Evolutionary conservation across 1,284 basidiomycete genomes (phyloP), one percentile per base, ranked within the genome.

Genomic region (Trichosporon asahii): DNA sequence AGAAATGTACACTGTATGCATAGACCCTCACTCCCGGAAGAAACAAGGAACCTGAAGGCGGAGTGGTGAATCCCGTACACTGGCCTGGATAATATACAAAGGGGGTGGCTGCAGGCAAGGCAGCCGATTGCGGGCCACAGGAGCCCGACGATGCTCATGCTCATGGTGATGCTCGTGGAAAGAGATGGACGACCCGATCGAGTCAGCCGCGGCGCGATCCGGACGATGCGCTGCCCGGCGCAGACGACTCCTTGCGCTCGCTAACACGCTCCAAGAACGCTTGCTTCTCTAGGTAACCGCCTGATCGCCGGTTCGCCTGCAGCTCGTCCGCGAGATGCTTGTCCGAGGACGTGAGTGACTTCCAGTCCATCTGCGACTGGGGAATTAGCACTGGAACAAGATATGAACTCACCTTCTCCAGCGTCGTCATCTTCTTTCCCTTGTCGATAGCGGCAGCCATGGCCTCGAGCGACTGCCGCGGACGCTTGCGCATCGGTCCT

Each of bases 381-480:
- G 27, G 67, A 4, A 27, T 61, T n/a, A 61, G 57, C 57, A 21
- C 6, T 1, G 2, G 8, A 49, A n/a, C 33, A 25, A 9, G 18
- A 40, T 8, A 2, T 2, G 8, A 11, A 68, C 77, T 29, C 31
- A 83, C 82, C 77, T 84, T 84, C 67, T 83, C 82, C 27, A 83
- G 70, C 8, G 82, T 84, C 4, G 81, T 82, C 80, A 84, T 82
- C 71, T 84, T 84, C 76, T 82, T 84, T 14, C 80, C 81, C 49
- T 73, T 76, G 65, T 76, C 76, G 7, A 84, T 55, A 0, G 80
- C 79, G 3, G 81, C 81, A 2, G 81, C 77, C 77, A 84, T 80
- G 11, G 75, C 72, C 74, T 84, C 82, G 7, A 84, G 76, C 9
- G 77, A 78, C 71, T 80, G 79, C 12, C 82, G 75, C n/a, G 82